phyloP scores from a whole-genome alignment of 768 basidiomycete genomes.

The Mycena latifolia region DNA sequence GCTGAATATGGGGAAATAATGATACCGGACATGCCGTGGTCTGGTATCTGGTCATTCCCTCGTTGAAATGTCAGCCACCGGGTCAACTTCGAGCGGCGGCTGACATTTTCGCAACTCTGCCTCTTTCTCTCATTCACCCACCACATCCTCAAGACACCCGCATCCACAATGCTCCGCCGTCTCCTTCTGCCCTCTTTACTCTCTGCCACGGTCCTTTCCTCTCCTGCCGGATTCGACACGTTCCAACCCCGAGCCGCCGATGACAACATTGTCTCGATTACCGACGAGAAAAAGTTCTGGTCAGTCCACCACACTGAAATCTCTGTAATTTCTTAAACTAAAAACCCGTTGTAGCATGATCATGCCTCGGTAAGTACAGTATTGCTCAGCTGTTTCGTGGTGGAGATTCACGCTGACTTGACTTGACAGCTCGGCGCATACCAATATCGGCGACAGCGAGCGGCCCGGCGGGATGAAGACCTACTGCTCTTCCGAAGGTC shows the following conservation, averaged over 20 bases:
- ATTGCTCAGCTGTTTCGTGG: not conserved
- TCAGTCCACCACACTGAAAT: not conserved
- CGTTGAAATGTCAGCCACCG: not conserved
- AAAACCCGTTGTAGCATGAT: not conserved
- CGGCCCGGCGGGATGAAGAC: conserved; percentile 49
- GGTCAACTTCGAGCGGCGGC: not conserved
- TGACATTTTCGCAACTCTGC: not conserved
- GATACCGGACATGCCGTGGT: too few species aligned
- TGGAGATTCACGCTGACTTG: not conserved
- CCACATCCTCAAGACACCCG: not conserved
- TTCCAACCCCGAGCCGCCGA: not conserved
- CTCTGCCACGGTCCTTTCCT: not conserved
- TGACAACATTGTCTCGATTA: not conserved
- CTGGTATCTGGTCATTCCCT: too few species aligned
- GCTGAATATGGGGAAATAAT: too few species aligned
- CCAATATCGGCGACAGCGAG: conserved; percentile 49
- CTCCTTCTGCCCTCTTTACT: not conserved
- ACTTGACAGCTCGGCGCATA: conserved; percentile 34
- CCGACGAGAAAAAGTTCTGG: not conserved
- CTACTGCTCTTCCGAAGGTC: conserved; percentile 46
- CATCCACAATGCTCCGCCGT: not conserved
- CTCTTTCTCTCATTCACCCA: not conserved
- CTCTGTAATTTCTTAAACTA: not conserved
- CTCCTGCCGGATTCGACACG: not conserved
- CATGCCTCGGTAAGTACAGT: not conserved